Percentiles rank a stretch among this genome's conserved stretches.
phyloP scores from a whole-genome alignment of 306 rosid genomes.

The Begonia fuchsioides region DNA sequence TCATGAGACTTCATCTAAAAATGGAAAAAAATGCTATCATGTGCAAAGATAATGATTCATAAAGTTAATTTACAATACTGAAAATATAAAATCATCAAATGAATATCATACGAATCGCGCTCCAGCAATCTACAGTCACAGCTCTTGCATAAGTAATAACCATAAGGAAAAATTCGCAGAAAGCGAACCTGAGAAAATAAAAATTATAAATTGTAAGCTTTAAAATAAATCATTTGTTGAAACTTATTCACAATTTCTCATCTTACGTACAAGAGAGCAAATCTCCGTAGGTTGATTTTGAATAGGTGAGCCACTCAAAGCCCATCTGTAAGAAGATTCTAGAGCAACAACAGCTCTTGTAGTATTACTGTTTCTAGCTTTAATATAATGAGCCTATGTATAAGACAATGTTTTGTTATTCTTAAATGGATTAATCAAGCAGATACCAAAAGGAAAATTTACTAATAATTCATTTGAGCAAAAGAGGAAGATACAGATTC shows the following conservation, averaged over 20 bases:
- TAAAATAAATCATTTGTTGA: slow-evolving; percentile 6
- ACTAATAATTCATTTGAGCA: too few species aligned
- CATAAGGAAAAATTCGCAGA: slow-evolving; percentile 67
- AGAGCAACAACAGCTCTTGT: slow-evolving; percentile 76
- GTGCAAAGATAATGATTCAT: too few species aligned
- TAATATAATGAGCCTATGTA: slow-evolving; percentile 68
- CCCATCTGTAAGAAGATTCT: slow-evolving; percentile 78
- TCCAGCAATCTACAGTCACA: slow-evolving; percentile 85
- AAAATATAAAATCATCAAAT: background rate
- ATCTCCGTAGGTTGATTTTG: slow-evolving; percentile 81
- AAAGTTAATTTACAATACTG: too few species aligned
- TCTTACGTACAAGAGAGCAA: slow-evolving; percentile 51
- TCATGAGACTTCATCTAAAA: too few species aligned
- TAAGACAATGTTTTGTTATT: too few species aligned
- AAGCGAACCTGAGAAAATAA: slow-evolving; percentile 53
- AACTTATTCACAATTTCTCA: too few species aligned
- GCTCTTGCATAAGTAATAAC: slow-evolving; percentile 74
- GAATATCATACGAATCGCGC: slow-evolving; percentile 46
- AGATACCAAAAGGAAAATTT: too few species aligned
- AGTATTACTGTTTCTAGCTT: slow-evolving; percentile 52
- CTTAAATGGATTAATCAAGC: slow-evolving; percentile 3
- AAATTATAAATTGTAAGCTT: slow-evolving; percentile 15
- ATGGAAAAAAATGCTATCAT: too few species aligned
- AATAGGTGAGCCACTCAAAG: slow-evolving; percentile 91
- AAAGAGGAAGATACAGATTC: too few species aligned